Percentiles rank a stretch among this genome's conserved stretches.
Evolutionary conservation across 23 red algal genomes (phyloP).

Genomic region (Gracilaria gracilis): DNA sequence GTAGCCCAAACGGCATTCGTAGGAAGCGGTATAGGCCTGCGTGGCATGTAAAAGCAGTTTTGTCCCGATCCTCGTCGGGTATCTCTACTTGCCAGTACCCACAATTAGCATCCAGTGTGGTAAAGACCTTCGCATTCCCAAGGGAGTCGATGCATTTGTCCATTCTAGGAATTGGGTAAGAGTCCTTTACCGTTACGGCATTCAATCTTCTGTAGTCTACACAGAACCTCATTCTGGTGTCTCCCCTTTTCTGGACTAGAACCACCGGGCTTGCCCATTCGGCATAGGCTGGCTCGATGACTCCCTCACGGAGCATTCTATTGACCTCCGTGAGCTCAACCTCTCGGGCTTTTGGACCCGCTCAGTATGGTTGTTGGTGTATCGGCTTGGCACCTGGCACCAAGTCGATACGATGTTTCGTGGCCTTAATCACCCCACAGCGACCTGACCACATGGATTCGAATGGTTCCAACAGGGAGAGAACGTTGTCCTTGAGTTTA

Average conservation of each 20-base stretch:
- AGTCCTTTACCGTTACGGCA: slow-evolving; percentile 26
- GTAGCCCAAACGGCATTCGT: not conserved
- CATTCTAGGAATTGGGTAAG: slow-evolving; percentile 42
- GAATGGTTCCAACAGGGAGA: not conserved
- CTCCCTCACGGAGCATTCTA: not conserved
- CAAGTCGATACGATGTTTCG: not conserved
- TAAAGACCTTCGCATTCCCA: slow-evolving; percentile 12
- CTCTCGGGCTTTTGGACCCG: not conserved
- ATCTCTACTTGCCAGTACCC: no score
- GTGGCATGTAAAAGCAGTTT: no score
- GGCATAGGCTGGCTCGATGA: not conserved
- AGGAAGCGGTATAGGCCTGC: no score
- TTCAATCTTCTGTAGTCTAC: slow-evolving; percentile 22
- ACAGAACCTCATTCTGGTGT: not conserved
- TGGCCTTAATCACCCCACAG: not conserved
- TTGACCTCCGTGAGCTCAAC: not conserved
- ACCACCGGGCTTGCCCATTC: slow-evolving; percentile 7
- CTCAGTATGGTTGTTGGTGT: not conserved
- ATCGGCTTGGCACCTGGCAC: not conserved
- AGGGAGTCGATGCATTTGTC: slow-evolving; percentile 55
- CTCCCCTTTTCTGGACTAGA: not conserved
- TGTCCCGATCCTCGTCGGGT: no score
- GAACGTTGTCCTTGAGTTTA: no score
- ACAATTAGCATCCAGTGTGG: slow-evolving; percentile 42
- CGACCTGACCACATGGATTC: not conserved